Evolutionary conservation across 768 basidiomycete species (phyloP), one percentile per base, ranked within the genome.

Genomic region (Amyloporia xantha): DNA sequence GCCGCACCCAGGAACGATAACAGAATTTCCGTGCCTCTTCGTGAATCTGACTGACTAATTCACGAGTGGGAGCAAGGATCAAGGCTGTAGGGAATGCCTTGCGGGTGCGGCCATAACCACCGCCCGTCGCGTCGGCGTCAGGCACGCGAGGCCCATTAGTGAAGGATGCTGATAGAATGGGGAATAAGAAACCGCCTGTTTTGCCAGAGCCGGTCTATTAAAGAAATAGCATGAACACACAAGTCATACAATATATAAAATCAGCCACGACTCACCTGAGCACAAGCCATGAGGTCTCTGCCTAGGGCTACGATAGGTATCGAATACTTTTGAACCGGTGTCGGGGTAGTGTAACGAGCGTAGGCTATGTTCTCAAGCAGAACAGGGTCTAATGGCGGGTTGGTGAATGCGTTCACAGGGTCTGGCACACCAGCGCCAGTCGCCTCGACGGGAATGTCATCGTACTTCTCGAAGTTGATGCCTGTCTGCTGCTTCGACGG

Each of bases 401-500:
- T 80, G 51, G 86, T 86, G 72, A 99, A 99, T 35, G 81, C 77
- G 54, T 67, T 78, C 61, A 97, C 81, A 39, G 96, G 93, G 36
- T 98, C 95, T 53, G 96, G 96, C n/a, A 98, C 95, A 59, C 86
- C 89, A 52, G 84, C 83, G 58, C 96, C 96, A 42, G 95, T 98
- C 28, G 94, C 95, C 71, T 98, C 96, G 58, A 99, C 94, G 54
- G 96, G 96, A 63, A 99, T 99, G 66, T 98, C 95, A 68, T 96
- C 96, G 62, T 98, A 99, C 70, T 96, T 96, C 73, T 99, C 96
- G 64, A 99, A 99, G 73, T 99, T 99, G 73, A 99, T 97, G 54
- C 96, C 96, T 38, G 94, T 95, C 64, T 91, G 84, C 67, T 96
- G 87, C 64, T 89, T 90, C 51, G 81, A 82, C 20, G 85, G 80